Evolutionary conservation across 2,329 filamentous ascomycete species (phyloP), one percentile per base, ranked within the genome.

Genomic region (Phialophora chinensis): DNA sequence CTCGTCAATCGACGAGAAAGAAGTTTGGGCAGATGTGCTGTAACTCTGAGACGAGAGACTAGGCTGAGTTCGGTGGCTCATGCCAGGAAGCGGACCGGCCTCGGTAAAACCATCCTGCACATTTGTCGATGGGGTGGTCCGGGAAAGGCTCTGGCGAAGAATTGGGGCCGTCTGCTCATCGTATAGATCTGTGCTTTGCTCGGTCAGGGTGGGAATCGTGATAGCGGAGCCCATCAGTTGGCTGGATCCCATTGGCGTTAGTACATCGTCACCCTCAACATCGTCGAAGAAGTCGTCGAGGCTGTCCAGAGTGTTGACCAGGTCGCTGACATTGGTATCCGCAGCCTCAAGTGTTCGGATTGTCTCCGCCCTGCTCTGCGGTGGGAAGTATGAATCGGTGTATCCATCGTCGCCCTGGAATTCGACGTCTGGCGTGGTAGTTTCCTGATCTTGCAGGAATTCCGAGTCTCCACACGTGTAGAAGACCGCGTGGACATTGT

Each of bases 401-500:
- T 89, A 88, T 73, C 91, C 93, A 67, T 98, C 93, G 68, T 99
- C 96, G 2, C 88, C 86, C 72, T 96, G 91, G 79, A 99, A 98
- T 74, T 96, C 93, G 31, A 99, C 89, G 54, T 97, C 93, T 1
- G 92, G 90, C 0, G 92, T 95, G 3, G 88, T 86, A 0, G 87
- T 85, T 4, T 87, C 83, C 63, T 91, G 87, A 7, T 85, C 81
- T 17, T 86, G 86, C 70, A 89, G 85, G 27, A 81, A 81, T 60
- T 86, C 84, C 3, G 86, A 84, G 68, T 87, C 90, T 61, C 92
- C 90, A 74, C 93, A 97, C 70, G 93, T 96, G 78, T 97, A 97
- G 78, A 97, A 98, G 0, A 95, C 93, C 0, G 93, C 92, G 76
- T 98, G 94, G 2, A 99, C 95, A 73, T 99, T 99, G 65, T 90